phyloP scores from a whole-genome alignment of 1,284 basidiomycete species.

The Malassezia arunalokei region DNA sequence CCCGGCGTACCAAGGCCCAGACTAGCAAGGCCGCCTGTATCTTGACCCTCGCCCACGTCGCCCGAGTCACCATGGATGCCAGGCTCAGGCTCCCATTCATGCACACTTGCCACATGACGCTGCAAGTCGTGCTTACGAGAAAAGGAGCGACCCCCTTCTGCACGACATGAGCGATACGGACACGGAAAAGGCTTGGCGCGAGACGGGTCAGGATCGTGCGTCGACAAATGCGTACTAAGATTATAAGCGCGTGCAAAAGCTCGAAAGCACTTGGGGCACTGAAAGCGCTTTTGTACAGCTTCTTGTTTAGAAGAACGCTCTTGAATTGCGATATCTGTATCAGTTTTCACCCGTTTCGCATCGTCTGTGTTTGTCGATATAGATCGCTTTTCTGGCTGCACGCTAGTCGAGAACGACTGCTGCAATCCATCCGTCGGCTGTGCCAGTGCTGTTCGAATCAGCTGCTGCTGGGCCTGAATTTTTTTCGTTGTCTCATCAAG shows the following conservation, averaged over 20 bases:
- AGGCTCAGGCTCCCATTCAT: slow-evolving; percentile 48
- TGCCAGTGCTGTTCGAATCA: too few relatives aligned
- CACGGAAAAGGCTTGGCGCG: slow-evolving; percentile 71
- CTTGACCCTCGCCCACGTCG: slow-evolving; percentile 19
- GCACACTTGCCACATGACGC: slow-evolving; percentile 70
- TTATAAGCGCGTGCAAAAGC: slow-evolving; percentile 83
- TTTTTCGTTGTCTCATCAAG: too few relatives aligned
- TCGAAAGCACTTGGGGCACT: slow-evolving; percentile 46
- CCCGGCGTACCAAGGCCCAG: slow-evolving; percentile 36
- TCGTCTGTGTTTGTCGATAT: background rate
- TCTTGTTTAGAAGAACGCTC: background rate
- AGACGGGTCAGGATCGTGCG: slow-evolving; percentile 63
- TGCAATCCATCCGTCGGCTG: too few relatives aligned
- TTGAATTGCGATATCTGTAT: background rate
- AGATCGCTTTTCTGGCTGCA: too few relatives aligned
- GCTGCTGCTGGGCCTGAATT: too few relatives aligned
- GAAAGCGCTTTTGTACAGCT: slow-evolving; percentile 28
- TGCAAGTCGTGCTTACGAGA: slow-evolving; percentile 78
- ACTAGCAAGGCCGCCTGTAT: slow-evolving; percentile 27
- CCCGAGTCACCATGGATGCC: slow-evolving; percentile 27
- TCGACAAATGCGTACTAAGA: slow-evolving; percentile 76
- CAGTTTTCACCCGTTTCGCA: background rate
- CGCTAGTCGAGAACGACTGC: too few relatives aligned
- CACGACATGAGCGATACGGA: slow-evolving; percentile 59
- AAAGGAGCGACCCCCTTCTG: slow-evolving; percentile 59